Evolutionary conservation across 306 rosid species (phyloP).

Genomic region (Rubus parviflorus): DNA sequence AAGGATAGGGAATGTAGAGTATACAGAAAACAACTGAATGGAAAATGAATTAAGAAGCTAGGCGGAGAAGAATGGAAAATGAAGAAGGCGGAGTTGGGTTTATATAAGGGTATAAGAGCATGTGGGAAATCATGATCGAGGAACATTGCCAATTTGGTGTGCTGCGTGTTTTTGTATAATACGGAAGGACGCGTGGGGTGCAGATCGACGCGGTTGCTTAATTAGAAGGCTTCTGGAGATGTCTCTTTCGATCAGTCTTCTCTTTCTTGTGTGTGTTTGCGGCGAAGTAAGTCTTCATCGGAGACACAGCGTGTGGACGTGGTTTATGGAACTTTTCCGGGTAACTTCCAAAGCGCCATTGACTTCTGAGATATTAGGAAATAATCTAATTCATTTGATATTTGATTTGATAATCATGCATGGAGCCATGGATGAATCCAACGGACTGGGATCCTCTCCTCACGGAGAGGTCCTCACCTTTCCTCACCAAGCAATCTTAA

Average conservation of each 20-base stretch:
- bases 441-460: too few relatives aligned
- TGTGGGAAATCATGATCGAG: neutral
- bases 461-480: too few relatives aligned
- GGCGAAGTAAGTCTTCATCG: neutral
- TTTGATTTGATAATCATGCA: neutral
- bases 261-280: neutral
- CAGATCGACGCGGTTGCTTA: constrained; percentile 31
- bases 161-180: constrained; percentile 5
- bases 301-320: neutral
- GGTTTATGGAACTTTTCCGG: neutral
- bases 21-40: neutral
- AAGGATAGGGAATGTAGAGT: neutral
- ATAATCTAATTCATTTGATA: too few relatives aligned
- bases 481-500: too few relatives aligned
- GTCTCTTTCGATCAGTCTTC: constrained; percentile 1
- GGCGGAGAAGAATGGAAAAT: neutral
- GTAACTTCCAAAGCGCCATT: neutral
- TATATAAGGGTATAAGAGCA: neutral
- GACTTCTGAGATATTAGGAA: neutral
- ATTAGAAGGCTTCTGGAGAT: neutral
- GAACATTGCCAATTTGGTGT: neutral
- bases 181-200: constrained; percentile 2
- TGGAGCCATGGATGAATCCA: too few relatives aligned
- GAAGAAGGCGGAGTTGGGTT: neutral
- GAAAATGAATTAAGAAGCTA: neutral